A percentile compares a stretch with the other conserved stretches of the same genome.
Conservation (phyloP, 2,329 filamentous ascomycete species). For the Talaromyces verruculosus region DNA sequence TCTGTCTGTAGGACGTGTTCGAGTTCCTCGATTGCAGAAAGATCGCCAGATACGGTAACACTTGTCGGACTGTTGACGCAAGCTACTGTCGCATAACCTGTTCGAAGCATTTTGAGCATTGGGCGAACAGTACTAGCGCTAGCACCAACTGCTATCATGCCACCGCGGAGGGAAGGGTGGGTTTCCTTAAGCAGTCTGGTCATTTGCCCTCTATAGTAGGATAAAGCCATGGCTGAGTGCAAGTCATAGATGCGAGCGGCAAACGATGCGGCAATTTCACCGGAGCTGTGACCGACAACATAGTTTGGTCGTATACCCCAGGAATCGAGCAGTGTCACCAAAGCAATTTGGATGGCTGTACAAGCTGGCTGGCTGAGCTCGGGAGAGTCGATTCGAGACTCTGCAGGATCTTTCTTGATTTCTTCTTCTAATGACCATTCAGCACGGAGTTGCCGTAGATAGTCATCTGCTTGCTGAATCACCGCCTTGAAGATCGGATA, state of each 20-base stretch:
- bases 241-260: slow-evolving; percentile 25
- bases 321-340: slow-evolving; percentile 21
- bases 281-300: slow-evolving; percentile 25
- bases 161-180: slow-evolving; percentile 21
- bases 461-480: slow-evolving; percentile 25
- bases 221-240: slow-evolving; percentile 26
- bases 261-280: slow-evolving; percentile 27
- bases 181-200: slow-evolving; percentile 23
- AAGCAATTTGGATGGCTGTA: slow-evolving; percentile 26
- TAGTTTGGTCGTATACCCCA: slow-evolving; percentile 22
- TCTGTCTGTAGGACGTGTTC: slow-evolving; percentile 18
- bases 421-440: slow-evolving; percentile 24
- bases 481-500: slow-evolving; percentile 14
- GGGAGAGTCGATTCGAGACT: slow-evolving; percentile 27
- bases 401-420: slow-evolving; percentile 14
- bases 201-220: slow-evolving; percentile 27
- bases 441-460: slow-evolving; percentile 28
- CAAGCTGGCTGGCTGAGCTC: slow-evolving; percentile 28
- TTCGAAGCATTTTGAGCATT: slow-evolving; percentile 24
- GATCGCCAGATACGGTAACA: slow-evolving; percentile 39
- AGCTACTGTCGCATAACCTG: slow-evolving; percentile 34
- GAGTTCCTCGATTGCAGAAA: slow-evolving; percentile 28
- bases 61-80: slow-evolving; percentile 42
- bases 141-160: slow-evolving; percentile 34
- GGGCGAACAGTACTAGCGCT: slow-evolving; percentile 24